Evolutionary conservation across 768 basidiomycete species (phyloP), one percentile per base, ranked within the genome.

Genomic region (Fomitopsis pulvina): DNA sequence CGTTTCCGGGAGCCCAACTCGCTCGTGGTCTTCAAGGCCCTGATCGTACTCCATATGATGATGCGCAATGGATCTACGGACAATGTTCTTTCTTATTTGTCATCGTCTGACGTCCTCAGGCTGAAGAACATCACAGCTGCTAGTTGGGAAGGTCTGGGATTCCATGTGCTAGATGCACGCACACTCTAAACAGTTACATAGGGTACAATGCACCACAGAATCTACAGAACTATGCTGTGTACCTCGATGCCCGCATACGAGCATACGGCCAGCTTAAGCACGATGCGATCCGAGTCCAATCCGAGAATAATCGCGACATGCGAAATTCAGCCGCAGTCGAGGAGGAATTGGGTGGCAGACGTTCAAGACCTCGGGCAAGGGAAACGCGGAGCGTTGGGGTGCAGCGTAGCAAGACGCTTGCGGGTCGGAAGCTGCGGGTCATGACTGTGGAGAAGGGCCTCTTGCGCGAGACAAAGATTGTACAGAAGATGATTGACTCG

Each of bases 371-470:
- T 49, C 48, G 41, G 39, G 58, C 44, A 59, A 45, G 59, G 60
- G 37, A 32, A 25, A 22, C 37, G 4, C 29, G 60, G 24, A 64
- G 65, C 10, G 41, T 42, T 10, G 50, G 45, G 20, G 52, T 60
- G 4, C 52, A 61, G 45, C 71, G 87, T 56, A 87, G 84, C 66
- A 90, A 87, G 67, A 91, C 87, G 0, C 76, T 89, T 16, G 75
- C 79, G 62, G 90, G 91, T 16, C 72, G 92, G 57, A 93, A 96
- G 61, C 68, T 99, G 57, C 75, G 94, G 52, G 76, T 84, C 25
- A 85, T 99, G 81, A 86, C 90, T 0, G 95, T 98, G 21, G 96
- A 99, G 66, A 97, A 97, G 65, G 96, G 96, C 2, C 67, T 98
- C 39, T 67, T 99, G 43, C 77, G 93, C 52, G 96, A 99, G 68